Percentiles rank a stretch among this genome's conserved stretches.
Evolutionary conservation across 1,284 basidiomycete genomes (phyloP).

Genomic region (Pascua guehoae): DNA sequence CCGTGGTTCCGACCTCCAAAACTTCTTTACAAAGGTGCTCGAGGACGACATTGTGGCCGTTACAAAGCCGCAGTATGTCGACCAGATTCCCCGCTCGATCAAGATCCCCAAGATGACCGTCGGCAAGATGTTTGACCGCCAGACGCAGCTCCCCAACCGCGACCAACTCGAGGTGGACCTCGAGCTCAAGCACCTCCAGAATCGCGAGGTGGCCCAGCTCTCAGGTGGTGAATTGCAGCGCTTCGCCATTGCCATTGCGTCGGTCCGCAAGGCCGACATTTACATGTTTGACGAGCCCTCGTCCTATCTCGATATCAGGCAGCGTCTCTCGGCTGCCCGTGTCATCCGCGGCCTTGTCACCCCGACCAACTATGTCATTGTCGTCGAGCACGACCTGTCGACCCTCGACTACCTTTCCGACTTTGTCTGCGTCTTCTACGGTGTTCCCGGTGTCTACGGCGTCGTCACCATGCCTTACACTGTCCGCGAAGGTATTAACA

Average conservation of each 20-base stretch:
- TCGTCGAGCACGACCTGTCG: conserved; percentile 95
- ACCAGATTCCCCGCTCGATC: conserved; percentile 93
- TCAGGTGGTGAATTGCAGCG: conserved; percentile 94
- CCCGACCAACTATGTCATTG: conserved; percentile 83
- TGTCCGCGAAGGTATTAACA: conserved; percentile 97
- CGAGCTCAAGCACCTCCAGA: conserved; percentile 77
- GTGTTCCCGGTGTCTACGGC: conserved; percentile 93
- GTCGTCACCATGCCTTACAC: conserved; percentile 97
- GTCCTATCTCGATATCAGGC: conserved; percentile 91
- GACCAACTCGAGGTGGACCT: conserved; percentile 74
- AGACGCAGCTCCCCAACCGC: conserved; percentile 61
- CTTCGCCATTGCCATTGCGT: conserved; percentile 62
- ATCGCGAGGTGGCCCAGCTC: conserved; percentile 75
- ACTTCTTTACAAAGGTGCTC: conserved; percentile 97
- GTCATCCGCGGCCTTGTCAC: conserved; percentile 81
- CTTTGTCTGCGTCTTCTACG: conserved; percentile 93
- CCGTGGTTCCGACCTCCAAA: conserved; percentile 93
- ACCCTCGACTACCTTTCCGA: conserved; percentile 96
- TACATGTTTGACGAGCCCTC: conserved; percentile 75
- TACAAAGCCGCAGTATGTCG: conserved; percentile 98
- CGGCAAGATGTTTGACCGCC: conserved; percentile 73
- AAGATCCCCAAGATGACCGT: conserved; percentile 79
- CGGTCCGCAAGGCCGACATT: conserved; percentile 83
- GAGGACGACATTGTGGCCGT: conserved; percentile 96
- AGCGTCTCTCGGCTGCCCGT: conserved; percentile 91